Conservation (phyloP, 306 rosid genomes). For the Malus sylvestris region DNA sequence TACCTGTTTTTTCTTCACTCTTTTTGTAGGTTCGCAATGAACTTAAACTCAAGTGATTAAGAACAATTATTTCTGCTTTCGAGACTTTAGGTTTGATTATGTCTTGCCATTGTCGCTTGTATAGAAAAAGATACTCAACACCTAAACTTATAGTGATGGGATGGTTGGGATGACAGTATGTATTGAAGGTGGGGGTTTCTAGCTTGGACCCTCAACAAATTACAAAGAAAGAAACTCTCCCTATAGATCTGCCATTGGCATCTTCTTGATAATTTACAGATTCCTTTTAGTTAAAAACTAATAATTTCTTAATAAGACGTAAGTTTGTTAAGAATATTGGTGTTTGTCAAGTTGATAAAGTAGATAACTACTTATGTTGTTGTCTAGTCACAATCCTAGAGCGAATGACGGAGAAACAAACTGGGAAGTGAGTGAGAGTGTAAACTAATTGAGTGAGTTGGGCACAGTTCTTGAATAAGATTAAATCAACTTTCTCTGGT, state of each 20-base stretch:
- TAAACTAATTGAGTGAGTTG: neutral
- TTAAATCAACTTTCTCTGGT: neutral
- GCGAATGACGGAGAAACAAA: neutral
- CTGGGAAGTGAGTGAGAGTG: neutral
- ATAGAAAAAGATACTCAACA: neutral
- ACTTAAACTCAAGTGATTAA: no score
- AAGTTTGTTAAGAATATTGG: neutral
- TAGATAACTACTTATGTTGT: neutral
- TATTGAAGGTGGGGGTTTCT: no score
- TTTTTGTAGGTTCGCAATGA: no score
- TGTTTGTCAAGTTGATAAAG: conserved; percentile 21
- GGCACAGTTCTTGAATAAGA: neutral
- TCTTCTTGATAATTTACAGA: neutral
- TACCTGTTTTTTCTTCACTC: no score
- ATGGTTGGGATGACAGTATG: neutral
- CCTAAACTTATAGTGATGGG: neutral
- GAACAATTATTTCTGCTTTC: no score
- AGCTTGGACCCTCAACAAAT: no score
- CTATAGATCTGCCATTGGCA: neutral
- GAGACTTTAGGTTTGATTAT: no score
- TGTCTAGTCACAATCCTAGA: conserved; percentile 25
- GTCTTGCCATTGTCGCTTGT: no score
- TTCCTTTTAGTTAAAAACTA: neutral
- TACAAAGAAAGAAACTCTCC: no score
- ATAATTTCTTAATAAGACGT: no score